Evolutionary conservation across 768 basidiomycete genomes (phyloP).

Genomic region (Lentinula edodes): DNA sequence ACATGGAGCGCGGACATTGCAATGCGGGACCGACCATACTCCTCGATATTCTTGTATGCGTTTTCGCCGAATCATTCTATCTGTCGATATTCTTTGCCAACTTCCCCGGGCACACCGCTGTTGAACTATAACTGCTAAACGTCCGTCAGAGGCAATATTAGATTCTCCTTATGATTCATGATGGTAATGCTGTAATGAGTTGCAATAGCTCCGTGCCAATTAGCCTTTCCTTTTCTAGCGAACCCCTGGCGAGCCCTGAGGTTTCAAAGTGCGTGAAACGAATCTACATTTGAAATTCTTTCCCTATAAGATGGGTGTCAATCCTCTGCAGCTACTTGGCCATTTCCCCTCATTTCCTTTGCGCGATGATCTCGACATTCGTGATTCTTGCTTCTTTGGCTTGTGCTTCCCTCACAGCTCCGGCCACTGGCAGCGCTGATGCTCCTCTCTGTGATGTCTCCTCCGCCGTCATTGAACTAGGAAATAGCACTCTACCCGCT

Average conservation of each 20-base stretch:
- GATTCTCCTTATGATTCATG: no score
- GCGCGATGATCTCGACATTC: neutral
- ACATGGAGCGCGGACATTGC: no score
- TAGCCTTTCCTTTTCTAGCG: no score
- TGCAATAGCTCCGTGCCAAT: no score
- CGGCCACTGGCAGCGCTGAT: neutral
- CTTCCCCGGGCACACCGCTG: neutral
- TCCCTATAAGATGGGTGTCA: neutral
- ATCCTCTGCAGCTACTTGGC: neutral
- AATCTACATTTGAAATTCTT: neutral
- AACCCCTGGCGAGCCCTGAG: no score
- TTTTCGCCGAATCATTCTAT: neutral
- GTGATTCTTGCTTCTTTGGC: neutral
- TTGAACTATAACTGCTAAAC: no score
- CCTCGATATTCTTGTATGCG: no score
- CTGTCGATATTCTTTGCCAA: neutral
- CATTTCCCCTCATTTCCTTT: neutral
- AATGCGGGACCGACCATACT: no score
- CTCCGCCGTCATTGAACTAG: constrained; percentile 13
- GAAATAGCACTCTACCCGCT: constrained; percentile 24
- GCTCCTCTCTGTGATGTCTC: constrained; percentile 13
- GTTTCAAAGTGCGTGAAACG: no score
- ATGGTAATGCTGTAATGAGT: no score
- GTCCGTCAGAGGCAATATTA: no score
- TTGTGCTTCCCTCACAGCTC: neutral